A percentile compares a stretch with the other conserved stretches of the same genome.
Conservation (phyloP, 2,329 filamentous ascomycete species). For the Xenosphaeropsis pyriputrescens region DNA sequence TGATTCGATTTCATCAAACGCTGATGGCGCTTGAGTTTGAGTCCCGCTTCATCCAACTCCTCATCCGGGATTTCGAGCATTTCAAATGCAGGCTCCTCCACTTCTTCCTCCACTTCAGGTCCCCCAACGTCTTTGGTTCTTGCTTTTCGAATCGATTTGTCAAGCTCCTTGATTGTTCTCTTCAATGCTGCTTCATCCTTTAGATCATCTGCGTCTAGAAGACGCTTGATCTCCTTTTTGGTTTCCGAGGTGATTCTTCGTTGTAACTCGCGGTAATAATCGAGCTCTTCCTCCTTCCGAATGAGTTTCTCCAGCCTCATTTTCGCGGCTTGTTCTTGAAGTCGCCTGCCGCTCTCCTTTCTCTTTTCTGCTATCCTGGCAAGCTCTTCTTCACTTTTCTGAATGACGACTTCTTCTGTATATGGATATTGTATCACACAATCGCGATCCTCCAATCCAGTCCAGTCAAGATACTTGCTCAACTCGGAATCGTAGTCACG, state of each 20-base stretch:
- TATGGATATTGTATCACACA: constrained; percentile 85
- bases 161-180: constrained; percentile 72
- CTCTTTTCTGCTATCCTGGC: constrained; percentile 83
- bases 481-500: constrained; percentile 72
- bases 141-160: constrained; percentile 78
- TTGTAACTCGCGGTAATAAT: constrained; percentile 83
- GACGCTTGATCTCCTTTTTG: constrained; percentile 79
- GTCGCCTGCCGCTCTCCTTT: constrained; percentile 78
- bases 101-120: constrained; percentile 61
- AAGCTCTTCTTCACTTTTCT: constrained; percentile 91
- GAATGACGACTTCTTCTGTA: constrained; percentile 75
- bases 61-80: constrained; percentile 84
- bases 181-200: constrained; percentile 84
- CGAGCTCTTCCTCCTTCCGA: constrained; percentile 87
- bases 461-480: constrained; percentile 71
- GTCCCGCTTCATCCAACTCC: constrained; percentile 74
- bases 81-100: constrained; percentile 72
- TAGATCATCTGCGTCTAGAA: constrained; percentile 81
- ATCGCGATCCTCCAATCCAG: constrained; percentile 77
- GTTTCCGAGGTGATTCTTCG: constrained; percentile 55
- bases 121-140: constrained; percentile 87
- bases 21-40: constrained; percentile 90
- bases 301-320: constrained; percentile 93
- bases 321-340: constrained; percentile 94
- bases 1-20: constrained; percentile 87